These are phyloP conservation scores for Infundibulicybe gibba DNA, from an alignment of 768 basidiomycete genomes.

Conservation along the genomic window DNA sequence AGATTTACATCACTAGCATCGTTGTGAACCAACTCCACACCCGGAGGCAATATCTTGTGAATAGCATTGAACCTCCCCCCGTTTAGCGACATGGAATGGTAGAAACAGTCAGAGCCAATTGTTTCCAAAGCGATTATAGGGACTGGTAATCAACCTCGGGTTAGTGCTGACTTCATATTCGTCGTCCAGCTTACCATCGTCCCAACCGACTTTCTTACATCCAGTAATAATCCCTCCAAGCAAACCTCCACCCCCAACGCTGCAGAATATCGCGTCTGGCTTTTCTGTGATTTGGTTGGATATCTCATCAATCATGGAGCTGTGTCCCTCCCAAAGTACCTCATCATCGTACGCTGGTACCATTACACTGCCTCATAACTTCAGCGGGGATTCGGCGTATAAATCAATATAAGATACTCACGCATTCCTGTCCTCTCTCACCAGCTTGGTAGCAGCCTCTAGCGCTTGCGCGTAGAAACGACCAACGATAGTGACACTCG, in stretches of 20 bases:
- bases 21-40: conserved; percentile 38
- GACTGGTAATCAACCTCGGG: conserved; percentile 31
- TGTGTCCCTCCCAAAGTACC: conserved; percentile 70
- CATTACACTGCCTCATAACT: conserved; percentile 43
- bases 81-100: conserved; percentile 65
- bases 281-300: conserved; percentile 44
- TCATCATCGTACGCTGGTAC: conserved; percentile 72
- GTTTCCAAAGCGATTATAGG: conserved; percentile 69
- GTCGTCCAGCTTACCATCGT: conserved; percentile 45
- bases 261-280: conserved; percentile 75
- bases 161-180: not conserved
- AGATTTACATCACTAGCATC: conserved; percentile 42
- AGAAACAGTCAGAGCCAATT: conserved; percentile 70
- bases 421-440: conserved; percentile 44
- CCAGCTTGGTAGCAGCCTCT: conserved; percentile 41
- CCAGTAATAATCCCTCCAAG: conserved; percentile 68
- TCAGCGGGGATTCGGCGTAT: not conserved
- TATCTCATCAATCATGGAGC: conserved; percentile 71
- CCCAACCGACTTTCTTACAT: conserved; percentile 64
- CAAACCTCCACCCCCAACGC: conserved; percentile 73
- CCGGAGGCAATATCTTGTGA: conserved; percentile 30
- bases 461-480: conserved; percentile 57
- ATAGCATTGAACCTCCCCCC: conserved; percentile 26
- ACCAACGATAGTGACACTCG: conserved; percentile 57
- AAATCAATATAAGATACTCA: conserved; percentile 29